These are phyloP conservation scores for Hypoxylon sp. DNA, from an alignment of 2,329 filamentous ascomycete genomes.

Conservation along the genomic window DNA sequence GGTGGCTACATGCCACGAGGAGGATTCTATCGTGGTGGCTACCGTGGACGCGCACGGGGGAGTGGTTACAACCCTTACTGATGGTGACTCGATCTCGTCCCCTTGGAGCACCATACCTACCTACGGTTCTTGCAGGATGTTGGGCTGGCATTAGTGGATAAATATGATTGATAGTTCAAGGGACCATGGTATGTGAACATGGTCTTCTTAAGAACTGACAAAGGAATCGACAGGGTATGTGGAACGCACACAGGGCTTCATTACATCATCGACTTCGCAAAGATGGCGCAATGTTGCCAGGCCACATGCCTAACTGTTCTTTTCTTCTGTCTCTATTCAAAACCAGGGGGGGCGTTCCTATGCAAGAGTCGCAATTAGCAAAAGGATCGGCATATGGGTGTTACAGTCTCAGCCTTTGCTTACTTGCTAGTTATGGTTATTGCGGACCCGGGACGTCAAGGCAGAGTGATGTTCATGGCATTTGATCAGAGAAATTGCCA, in stretches of 20 bases:
- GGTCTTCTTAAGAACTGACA: conserved; percentile 26
- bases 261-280: conserved; percentile 36
- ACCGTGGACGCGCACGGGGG: conserved; percentile 70
- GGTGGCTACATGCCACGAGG: conserved; percentile 66
- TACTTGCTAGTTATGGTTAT: conserved; percentile 30
- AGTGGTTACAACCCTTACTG: conserved; percentile 75
- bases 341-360: conserved; percentile 18
- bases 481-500: conserved; percentile 14
- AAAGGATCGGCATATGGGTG: conserved; percentile 17
- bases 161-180: conserved; percentile 32
- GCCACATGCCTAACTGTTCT: conserved; percentile 25
- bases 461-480: conserved; percentile 24
- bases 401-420: conserved; percentile 25
- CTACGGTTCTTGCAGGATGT: conserved; percentile 6
- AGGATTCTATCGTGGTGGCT: conserved; percentile 70
- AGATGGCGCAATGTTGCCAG: conserved; percentile 26
- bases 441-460: conserved; percentile 23
- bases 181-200: conserved; percentile 22
- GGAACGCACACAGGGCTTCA: conserved; percentile 36
- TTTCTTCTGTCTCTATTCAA: conserved; percentile 32
- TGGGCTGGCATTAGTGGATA: conserved; percentile 24
- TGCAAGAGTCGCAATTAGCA: conserved; percentile 27
- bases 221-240: conserved; percentile 34
- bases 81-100: conserved; percentile 27
- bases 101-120: conserved; percentile 12